A percentile compares a stretch with the other conserved stretches of the same genome.
phyloP scores from a whole-genome alignment of 2,329 filamentous ascomycete species.

The Phoma sp. region DNA sequence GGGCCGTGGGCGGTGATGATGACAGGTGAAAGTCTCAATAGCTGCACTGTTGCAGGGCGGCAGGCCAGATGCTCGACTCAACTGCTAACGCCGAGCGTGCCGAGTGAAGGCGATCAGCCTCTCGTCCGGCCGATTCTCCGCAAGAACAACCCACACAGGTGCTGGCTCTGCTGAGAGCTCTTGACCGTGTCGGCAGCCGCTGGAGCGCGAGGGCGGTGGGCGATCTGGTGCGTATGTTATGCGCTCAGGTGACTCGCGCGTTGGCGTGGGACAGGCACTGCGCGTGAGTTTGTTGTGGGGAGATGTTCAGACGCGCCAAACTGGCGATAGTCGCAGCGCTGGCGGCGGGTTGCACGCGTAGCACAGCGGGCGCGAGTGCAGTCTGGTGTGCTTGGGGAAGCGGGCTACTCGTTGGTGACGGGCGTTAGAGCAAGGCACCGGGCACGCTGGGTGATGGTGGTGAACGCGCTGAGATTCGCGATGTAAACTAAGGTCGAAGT shows the following conservation, averaged over 20 bases:
- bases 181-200: conserved; percentile 3
- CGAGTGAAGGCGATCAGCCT: conserved; percentile 42
- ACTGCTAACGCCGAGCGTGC: conserved; percentile 41
- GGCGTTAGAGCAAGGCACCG: conserved; percentile 38
- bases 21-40: conserved; percentile 28
- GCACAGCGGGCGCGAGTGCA: conserved; percentile 32
- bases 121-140: conserved; percentile 42
- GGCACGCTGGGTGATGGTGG: conserved; percentile 27
- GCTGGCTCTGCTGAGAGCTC: conserved; percentile 3
- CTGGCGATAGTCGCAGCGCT: conserved; percentile 25
- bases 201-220: conserved; percentile 19
- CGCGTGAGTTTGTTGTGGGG: conserved; percentile 21
- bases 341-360: conserved; percentile 41
- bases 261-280: conserved; percentile 13
- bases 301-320: conserved; percentile 25
- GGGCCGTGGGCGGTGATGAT: conserved; percentile 41
- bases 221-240: conserved; percentile 22
- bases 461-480: conserved; percentile 45
- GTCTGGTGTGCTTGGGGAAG: conserved; percentile 28
- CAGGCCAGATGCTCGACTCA: conserved; percentile 35
- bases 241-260: conserved; percentile 29
- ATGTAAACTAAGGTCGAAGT: conserved; percentile 46
- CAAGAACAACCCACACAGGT: conserved; percentile 16
- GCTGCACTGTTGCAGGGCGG: conserved; percentile 32
- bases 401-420: conserved; percentile 29